A percentile compares a stretch with the other conserved stretches of the same genome.
Evolutionary conservation across 306 rosid genomes (phyloP).

Genomic region (Gillenia trifoliata): DNA sequence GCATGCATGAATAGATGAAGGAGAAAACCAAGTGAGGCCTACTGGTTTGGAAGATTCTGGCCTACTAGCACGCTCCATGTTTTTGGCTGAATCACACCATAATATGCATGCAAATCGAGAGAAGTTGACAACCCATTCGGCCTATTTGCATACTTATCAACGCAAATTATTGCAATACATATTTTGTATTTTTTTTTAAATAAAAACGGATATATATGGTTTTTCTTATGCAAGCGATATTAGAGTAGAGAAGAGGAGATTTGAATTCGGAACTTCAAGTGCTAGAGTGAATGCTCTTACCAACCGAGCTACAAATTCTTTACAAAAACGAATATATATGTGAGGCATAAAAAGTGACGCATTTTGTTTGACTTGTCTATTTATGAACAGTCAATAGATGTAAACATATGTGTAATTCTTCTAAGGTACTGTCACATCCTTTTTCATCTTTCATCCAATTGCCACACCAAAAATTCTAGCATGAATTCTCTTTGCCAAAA

Average conservation of each 20-base stretch:
- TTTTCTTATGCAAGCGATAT: background rate
- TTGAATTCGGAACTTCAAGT: no score
- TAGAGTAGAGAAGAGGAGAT: no score
- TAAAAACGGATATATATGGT: background rate
- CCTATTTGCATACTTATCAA: background rate
- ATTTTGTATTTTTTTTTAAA: background rate
- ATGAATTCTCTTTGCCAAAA: background rate
- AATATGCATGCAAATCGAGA: background rate
- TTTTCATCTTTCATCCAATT: background rate
- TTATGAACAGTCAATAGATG: background rate
- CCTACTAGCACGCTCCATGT: slow-evolving; percentile 10
- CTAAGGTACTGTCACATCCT: background rate
- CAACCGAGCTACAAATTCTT: no score
- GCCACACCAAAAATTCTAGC: background rate
- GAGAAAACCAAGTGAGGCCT: background rate
- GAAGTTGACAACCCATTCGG: background rate
- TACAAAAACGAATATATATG: background rate
- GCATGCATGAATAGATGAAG: background rate
- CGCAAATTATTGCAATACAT: background rate
- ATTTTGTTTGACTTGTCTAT: background rate
- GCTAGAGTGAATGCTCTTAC: background rate
- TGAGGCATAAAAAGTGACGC: background rate
- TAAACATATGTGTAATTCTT: background rate
- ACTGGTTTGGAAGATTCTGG: slow-evolving; percentile 7
- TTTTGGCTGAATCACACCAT: background rate